Conservation (phyloP, 2,329 filamentous ascomycete species). For the Colletotrichum orbiculare region DNA sequence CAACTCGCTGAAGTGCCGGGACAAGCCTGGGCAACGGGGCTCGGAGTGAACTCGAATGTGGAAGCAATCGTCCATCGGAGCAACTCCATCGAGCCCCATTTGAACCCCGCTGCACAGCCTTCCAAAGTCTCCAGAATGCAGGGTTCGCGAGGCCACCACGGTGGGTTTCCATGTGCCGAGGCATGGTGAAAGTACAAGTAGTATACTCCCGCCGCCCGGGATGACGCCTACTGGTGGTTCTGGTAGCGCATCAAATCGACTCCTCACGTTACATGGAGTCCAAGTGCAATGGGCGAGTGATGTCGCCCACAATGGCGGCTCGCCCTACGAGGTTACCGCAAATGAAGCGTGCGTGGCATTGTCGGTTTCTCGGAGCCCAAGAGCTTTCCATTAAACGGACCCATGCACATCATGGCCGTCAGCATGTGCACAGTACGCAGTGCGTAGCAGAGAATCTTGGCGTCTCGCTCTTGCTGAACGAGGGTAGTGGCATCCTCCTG, state of each 20-base stretch:
- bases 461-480: background rate
- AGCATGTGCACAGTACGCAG: no score
- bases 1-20: constrained; percentile 15
- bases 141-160: constrained; percentile 12
- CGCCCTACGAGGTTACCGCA: constrained; percentile 14
- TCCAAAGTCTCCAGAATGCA: constrained; percentile 15
- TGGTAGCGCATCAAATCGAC: background rate
- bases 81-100: constrained; percentile 27
- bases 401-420: no score
- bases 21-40: constrained; percentile 11
- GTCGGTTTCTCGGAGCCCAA: background rate
- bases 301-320: background rate
- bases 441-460: no score
- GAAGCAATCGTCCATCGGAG: constrained; percentile 34
- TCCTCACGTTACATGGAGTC: constrained; percentile 20
- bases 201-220: background rate
- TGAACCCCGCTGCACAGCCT: constrained; percentile 29
- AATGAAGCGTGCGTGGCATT: constrained; percentile 12
- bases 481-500: background rate
- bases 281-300: background rate
- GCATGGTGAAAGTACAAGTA: background rate
- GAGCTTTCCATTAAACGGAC: background rate
- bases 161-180: constrained; percentile 19
- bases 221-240: constrained; percentile 1
- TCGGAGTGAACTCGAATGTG: constrained; percentile 28